Conservation (phyloP, 2,329 filamentous ascomycete genomes). For the Trichoderma sp. region DNA sequence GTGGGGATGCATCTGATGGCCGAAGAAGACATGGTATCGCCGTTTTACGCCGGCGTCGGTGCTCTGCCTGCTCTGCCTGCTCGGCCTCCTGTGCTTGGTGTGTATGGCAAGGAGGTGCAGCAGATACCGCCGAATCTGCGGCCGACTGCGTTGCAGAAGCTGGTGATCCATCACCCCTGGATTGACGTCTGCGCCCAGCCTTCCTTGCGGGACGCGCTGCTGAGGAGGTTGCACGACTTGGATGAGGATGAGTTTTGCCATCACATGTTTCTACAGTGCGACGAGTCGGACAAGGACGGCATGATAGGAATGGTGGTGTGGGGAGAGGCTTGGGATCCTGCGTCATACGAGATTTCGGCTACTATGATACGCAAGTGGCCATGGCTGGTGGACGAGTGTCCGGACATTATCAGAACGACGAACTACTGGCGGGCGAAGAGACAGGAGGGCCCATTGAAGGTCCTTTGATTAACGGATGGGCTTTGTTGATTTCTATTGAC, state of each 20-base stretch:
- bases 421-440: constrained; percentile 13
- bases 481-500: neutral
- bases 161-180: constrained; percentile 21
- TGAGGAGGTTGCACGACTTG: neutral
- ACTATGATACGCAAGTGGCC: constrained; percentile 44
- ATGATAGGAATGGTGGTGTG: constrained; percentile 40
- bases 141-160: constrained; percentile 19
- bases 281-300: neutral
- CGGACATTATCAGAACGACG: constrained; percentile 2
- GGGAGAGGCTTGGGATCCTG: constrained; percentile 44
- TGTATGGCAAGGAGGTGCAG: neutral
- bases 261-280: constrained; percentile 8
- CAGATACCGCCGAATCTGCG: constrained; percentile 15
- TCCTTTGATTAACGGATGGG: neutral
- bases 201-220: constrained; percentile 14
- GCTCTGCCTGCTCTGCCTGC: neutral
- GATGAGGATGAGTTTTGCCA: constrained; percentile 23
- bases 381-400: constrained; percentile 31
- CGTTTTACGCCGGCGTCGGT: neutral
- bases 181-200: constrained; percentile 19
- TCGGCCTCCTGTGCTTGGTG: neutral
- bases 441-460: neutral
- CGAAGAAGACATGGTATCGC: constrained; percentile 8
- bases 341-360: constrained; percentile 46
- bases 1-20: neutral